phyloP scores from a whole-genome alignment of 192 early-diverging fungal genomes.

The Rhizophagus sp. region DNA sequence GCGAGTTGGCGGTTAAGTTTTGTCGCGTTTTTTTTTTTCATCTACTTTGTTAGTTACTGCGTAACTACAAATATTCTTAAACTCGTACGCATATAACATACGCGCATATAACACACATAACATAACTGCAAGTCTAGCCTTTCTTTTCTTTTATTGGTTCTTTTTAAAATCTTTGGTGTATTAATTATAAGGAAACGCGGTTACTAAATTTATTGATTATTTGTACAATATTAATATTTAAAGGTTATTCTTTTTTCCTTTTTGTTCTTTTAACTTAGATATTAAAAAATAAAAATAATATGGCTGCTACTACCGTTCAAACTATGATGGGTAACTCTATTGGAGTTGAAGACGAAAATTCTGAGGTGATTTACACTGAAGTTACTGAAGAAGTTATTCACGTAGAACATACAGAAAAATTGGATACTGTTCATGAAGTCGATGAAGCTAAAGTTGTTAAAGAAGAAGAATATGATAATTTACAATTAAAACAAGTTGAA shows the following conservation, averaged over 20 bases:
- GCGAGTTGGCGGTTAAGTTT: background rate
- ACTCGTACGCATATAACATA: background rate
- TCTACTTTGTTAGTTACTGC: background rate
- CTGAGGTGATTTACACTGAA: background rate
- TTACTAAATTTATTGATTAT: background rate
- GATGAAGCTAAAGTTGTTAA: background rate
- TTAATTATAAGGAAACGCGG: background rate
- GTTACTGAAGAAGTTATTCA: background rate
- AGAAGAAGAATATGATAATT: background rate
- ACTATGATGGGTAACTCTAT: background rate
- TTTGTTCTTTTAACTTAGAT: background rate
- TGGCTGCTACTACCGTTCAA: background rate
- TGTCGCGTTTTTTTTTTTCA: background rate
- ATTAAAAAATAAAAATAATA: background rate
- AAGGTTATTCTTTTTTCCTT: background rate
- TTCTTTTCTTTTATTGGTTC: background rate
- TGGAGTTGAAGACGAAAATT: background rate
- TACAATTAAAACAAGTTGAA: background rate
- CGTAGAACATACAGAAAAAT: background rate
- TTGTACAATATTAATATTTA: background rate
- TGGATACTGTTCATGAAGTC: background rate
- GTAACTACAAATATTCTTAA: slow-evolving; percentile 49
- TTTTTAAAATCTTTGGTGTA: background rate
- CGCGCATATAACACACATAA: background rate
- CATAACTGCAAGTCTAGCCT: background rate